Evolutionary conservation across 176 grass and related monocot species (phyloP).

Genomic region (Hyparrhenia diplandra): DNA sequence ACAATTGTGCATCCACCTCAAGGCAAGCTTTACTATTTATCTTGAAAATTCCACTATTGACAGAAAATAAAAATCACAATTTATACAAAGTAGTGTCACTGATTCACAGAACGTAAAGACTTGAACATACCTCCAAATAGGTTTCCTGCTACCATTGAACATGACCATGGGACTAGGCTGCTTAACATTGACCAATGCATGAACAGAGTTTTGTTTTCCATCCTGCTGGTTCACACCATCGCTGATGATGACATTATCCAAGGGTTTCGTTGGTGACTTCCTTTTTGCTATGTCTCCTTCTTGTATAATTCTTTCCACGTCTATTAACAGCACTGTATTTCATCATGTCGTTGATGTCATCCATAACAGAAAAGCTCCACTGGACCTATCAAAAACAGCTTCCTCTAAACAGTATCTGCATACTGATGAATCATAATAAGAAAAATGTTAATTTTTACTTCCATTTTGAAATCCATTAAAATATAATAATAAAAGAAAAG

Average conservation of each 20-base stretch:
- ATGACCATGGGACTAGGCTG: neutral
- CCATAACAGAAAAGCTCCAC: neutral
- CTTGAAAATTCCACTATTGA: slow-evolving; percentile 56
- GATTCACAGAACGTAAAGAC: neutral
- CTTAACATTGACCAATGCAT: neutral
- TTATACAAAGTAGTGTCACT: neutral
- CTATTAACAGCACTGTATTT: neutral
- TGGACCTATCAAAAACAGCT: neutral
- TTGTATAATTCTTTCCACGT: neutral
- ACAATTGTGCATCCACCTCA: slow-evolving; percentile 45
- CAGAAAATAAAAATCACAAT: slow-evolving; percentile 24
- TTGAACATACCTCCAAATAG: slow-evolving; percentile 36
- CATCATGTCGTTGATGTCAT: neutral
- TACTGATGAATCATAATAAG: neutral
- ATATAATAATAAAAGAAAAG: neutral
- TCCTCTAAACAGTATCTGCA: neutral
- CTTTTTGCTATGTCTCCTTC: neutral
- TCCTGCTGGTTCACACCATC: neutral
- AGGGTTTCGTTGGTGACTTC: neutral
- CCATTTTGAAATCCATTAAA: neutral
- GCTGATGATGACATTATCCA: neutral
- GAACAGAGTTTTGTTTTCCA: neutral
- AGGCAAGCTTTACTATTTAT: slow-evolving; percentile 25
- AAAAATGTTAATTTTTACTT: neutral
- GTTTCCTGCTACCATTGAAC: neutral